These are phyloP conservation scores for Micractinium sp. DNA, from an alignment of 139 green algal species.

Conservation along the genomic window DNA sequence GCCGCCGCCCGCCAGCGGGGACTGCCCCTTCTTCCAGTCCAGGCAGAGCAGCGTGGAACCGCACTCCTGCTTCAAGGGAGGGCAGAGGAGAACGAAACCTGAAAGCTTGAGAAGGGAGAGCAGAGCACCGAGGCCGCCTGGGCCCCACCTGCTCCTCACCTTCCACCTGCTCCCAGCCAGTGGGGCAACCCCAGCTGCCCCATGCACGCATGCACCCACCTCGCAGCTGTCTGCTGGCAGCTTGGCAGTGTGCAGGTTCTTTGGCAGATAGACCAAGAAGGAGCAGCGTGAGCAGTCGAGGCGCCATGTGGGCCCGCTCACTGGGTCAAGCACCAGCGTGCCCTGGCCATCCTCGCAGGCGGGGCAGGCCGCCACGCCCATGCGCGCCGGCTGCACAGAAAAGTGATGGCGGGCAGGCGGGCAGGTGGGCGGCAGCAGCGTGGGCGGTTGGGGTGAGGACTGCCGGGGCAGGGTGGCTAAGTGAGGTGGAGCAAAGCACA, in stretches of 20 bases:
- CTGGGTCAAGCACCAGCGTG: constrained; percentile 84
- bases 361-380: constrained; percentile 65
- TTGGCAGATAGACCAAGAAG: constrained; percentile 85
- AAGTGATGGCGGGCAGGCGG: too few species aligned
- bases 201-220: too few species aligned
- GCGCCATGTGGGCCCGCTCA: constrained; percentile 77
- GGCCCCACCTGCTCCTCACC: too few species aligned
- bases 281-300: constrained; percentile 86
- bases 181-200: too few species aligned
- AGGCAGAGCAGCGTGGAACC: constrained; percentile 54
- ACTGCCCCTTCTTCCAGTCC: constrained; percentile 67
- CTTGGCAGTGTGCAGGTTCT: constrained; percentile 71
- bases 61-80: constrained; percentile 64
- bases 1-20: constrained; percentile 30
- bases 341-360: constrained; percentile 59
- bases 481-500: neutral
- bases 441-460: neutral
- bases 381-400: constrained; percentile 36
- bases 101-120: too few species aligned
- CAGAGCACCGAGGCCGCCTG: too few species aligned
- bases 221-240: constrained; percentile 62
- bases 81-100: too few species aligned
- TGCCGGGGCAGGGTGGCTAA: neutral
- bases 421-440: neutral
- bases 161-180: too few species aligned